Base-by-base conservation (phyloP, 2,329 filamentous ascomycete species). In the Trichoderma cornu-damae region DNA sequence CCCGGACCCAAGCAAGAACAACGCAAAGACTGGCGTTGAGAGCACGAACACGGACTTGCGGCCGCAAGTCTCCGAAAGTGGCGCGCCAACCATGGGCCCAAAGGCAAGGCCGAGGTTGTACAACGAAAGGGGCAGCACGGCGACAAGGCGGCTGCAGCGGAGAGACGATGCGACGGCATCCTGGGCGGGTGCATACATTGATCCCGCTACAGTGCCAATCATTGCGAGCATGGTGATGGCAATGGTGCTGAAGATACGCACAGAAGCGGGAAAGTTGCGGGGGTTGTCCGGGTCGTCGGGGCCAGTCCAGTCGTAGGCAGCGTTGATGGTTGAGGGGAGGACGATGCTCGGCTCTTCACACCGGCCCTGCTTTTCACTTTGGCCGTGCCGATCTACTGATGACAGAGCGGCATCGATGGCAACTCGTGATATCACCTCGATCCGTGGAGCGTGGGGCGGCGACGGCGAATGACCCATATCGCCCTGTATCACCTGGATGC, bases 171-270 rank as follows among this genome's bases (percentile, higher is more conserved):
- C 61, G 22, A 65, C 64, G 53, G 60, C 60, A n/a, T 61, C 60
- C 48, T 67, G 64, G 14, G 65, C 65, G 16, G 66, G 66, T 1
- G 65, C 65, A 50, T 67, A 3, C 84, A 65, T 63, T 48, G 66
- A 61, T 30, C 65, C 66, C 11, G 62, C 64, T 37, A 66, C 57
- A 6, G 63, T 66, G 12, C 59, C 65, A 24, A 66, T 84, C 54
- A 88, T 86, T 28, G 87, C 84, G 67, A 89, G 88, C 64, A 85
- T 87, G 5, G 85, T 88, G 16, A 81, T 65, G 1, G 89, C 86
- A 0, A 94, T 88, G 18, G 89, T 94, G 66, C 82, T 86, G 64
- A 85, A 87, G 86, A 88, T 89, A 70, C 90, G 91, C 69, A 76
- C 84, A 1, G 72, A 73, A 67, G 88, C 88, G 35, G 80, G 82